These are phyloP conservation scores for Paecilomyces fulvus DNA, from an alignment of 2,329 filamentous ascomycete genomes.

Conservation along the genomic window DNA sequence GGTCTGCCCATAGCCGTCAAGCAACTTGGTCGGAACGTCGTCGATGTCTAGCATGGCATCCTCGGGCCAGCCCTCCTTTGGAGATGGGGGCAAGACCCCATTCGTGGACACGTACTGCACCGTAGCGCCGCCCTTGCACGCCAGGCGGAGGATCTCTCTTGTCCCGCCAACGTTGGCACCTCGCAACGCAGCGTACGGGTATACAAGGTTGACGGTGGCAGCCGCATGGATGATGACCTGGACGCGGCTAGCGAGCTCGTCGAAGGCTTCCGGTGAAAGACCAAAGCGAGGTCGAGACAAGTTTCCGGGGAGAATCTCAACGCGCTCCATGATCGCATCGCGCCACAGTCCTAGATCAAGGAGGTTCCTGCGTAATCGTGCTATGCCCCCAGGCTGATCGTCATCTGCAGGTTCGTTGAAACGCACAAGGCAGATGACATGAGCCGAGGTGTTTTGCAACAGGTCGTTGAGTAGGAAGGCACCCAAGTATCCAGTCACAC, in stretches of 20 bases:
- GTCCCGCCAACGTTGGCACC: slow-evolving; percentile 74
- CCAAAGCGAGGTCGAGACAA: slow-evolving; percentile 61
- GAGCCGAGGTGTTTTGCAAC: slow-evolving; percentile 58
- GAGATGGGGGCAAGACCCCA: slow-evolving; percentile 63
- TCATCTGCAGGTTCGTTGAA: slow-evolving; percentile 60
- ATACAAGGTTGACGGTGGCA: slow-evolving; percentile 71
- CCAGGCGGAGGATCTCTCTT: slow-evolving; percentile 63
- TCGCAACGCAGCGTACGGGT: slow-evolving; percentile 69
- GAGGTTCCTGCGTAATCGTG: slow-evolving; percentile 64
- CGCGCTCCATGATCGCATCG: slow-evolving; percentile 67
- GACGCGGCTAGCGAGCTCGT: slow-evolving; percentile 55
- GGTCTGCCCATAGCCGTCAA: slow-evolving; percentile 69
- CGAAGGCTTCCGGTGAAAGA: slow-evolving; percentile 56
- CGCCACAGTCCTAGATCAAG: slow-evolving; percentile 72
- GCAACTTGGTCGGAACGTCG: slow-evolving; percentile 59
- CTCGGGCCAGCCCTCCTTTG: slow-evolving; percentile 60
- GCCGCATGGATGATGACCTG: slow-evolving; percentile 71
- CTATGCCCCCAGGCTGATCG: slow-evolving; percentile 58
- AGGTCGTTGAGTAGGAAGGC: slow-evolving; percentile 65
- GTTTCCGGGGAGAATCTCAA: slow-evolving; percentile 68
- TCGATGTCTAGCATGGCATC: slow-evolving; percentile 58
- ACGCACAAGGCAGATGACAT: slow-evolving; percentile 65
- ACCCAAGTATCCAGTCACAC: slow-evolving; percentile 67
- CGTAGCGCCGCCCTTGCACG: slow-evolving; percentile 58
- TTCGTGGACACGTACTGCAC: slow-evolving; percentile 75